Evolutionary conservation across 1,284 basidiomycete genomes (phyloP).

Genomic region (Ganoderma multipileum): DNA sequence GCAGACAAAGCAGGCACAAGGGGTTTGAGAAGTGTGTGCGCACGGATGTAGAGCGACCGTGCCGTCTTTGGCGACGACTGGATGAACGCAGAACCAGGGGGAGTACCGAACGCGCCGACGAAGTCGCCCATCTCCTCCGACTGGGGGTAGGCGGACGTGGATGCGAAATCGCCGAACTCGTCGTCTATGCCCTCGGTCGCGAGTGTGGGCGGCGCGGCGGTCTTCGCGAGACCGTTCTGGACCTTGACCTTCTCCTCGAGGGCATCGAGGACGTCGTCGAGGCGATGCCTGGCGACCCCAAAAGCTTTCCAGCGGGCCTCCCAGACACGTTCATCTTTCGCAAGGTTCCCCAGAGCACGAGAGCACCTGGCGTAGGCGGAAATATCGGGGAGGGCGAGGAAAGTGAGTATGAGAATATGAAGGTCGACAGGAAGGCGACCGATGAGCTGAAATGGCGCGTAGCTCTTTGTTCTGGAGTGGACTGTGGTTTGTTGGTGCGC

Average conservation of each 20-base stretch:
- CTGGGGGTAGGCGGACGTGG: slow-evolving; percentile 45
- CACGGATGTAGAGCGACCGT: slow-evolving; percentile 66
- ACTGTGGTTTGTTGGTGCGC: slow-evolving; percentile 4
- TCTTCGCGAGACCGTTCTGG: slow-evolving; percentile 44
- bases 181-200: slow-evolving; percentile 67
- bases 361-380: slow-evolving; percentile 75
- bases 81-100: slow-evolving; percentile 23
- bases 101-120: slow-evolving; percentile 47
- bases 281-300: slow-evolving; percentile 52
- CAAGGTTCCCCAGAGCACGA: slow-evolving; percentile 69
- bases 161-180: slow-evolving; percentile 91
- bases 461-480: slow-evolving; percentile 32
- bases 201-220: slow-evolving; percentile 61
- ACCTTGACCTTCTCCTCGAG: slow-evolving; percentile 56
- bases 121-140: slow-evolving; percentile 64
- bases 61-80: slow-evolving; percentile 44
- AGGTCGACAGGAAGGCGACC: slow-evolving; percentile 83
- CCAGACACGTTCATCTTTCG: slow-evolving; percentile 80
- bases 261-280: slow-evolving; percentile 63
- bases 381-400: slow-evolving; percentile 81
- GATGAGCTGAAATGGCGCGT: slow-evolving; percentile 55
- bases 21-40: slow-evolving; percentile 67
- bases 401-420: slow-evolving; percentile 74
- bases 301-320: slow-evolving; percentile 71
- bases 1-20: slow-evolving; percentile 60